Base-by-base conservation (phyloP, 2,329 filamentous ascomycete genomes). In the Diplodia scrobiculata region DNA sequence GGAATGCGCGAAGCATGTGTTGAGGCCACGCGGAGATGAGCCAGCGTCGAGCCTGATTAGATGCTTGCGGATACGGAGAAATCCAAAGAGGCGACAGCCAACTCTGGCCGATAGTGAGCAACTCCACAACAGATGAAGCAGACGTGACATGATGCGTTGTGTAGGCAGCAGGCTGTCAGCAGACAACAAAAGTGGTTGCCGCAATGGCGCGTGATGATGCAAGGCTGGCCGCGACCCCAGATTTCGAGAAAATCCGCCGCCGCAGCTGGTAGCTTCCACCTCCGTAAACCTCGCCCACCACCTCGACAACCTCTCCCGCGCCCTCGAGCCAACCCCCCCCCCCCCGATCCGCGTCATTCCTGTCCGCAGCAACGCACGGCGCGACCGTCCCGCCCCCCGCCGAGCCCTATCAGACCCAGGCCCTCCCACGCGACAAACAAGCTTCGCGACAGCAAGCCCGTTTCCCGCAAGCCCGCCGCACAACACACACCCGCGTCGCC, bases 241-340 rank as follows among this genome's bases (percentile, higher is more conserved):
- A 36, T 62, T 50, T 62, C 25, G 41, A 34, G 45, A 62, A 62
- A 62, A 62, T 34, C 38, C 53, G 53, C 53, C 36, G 54, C 25
- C 25, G 19, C 32, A 59, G 54, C 54, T 59, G n/a, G 6, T 25
- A 62, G 58, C 58, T 38, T 47, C 19, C 27, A 34, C 27, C 25
- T 47, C n/a, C 45, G 36, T 25, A 38, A 60, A 7, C 38, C 55
- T 36, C 58, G 6, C 27, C 58, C n/a, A 27, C 58, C n/a, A 21
- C 45, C 58, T 32, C 27, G 21, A 9, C 58, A 17, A 34, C 41
- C 47, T 17, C 41, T 21, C 10, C 17, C 58, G 5, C 27, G 7
- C 52, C 11, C 17, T 32, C 52, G 5, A 34, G 3, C 9, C 32
- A 25, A 19, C 17, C 1, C 21, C n/a, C 27, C 9, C 36, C 34